These are phyloP conservation scores for Alternaria sp. DNA, from an alignment of 2,329 filamentous ascomycete genomes.

Conservation along the genomic window DNA sequence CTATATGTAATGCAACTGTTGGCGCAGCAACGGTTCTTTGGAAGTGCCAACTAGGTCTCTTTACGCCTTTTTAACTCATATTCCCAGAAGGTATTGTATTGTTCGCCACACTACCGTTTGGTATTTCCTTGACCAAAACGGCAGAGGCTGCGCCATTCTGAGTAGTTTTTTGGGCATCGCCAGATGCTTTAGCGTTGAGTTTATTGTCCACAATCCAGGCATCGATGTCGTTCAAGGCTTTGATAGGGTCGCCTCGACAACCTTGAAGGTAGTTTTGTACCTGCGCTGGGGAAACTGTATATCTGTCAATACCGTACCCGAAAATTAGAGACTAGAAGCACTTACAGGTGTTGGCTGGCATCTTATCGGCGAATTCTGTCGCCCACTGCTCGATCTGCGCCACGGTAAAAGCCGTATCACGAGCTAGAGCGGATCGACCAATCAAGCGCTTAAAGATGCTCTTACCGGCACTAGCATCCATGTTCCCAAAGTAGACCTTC, in stretches of 20 bases:
- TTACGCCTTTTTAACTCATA: not conserved
- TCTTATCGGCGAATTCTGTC: slow-evolving; percentile 33
- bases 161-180: not conserved
- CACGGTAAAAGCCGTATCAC: slow-evolving; percentile 27
- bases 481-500: slow-evolving; percentile 75
- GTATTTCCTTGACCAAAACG: not conserved
- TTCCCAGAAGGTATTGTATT: not conserved
- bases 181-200: not conserved
- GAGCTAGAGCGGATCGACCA: slow-evolving; percentile 34
- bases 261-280: slow-evolving; percentile 44
- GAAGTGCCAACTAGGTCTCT: not conserved
- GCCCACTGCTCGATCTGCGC: slow-evolving; percentile 37
- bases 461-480: slow-evolving; percentile 29
- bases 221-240: slow-evolving; percentile 31
- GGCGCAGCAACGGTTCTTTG: too few species aligned
- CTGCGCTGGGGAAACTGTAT: slow-evolving; percentile 40
- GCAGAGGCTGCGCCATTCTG: not conserved
- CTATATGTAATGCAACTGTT: not conserved
- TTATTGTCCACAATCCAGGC: slow-evolving; percentile 33
- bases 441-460: slow-evolving; percentile 46
- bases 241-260: slow-evolving; percentile 39
- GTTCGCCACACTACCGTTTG: not conserved
- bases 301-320: not conserved
- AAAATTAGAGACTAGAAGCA: not conserved
- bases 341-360: slow-evolving; percentile 36